Conservation (phyloP, 345 rosid species). For the Syzygium oleosum region DNA sequence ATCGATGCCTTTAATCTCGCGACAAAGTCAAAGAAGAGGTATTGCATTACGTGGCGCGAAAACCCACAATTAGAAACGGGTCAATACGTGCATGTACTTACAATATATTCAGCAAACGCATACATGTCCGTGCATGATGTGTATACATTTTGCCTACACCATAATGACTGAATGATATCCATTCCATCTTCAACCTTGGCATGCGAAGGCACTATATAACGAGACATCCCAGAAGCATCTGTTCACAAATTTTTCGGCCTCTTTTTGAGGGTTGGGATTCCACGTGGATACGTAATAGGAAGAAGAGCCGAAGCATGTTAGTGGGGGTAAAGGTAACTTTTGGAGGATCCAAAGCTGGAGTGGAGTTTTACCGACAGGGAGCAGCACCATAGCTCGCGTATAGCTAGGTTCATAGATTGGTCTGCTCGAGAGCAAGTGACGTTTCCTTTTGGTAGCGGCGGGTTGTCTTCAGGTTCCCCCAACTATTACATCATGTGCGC, state of each 20-base stretch:
- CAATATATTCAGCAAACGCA: not conserved
- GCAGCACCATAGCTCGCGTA: not conserved
- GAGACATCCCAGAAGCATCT: not conserved
- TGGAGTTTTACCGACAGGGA: not conserved
- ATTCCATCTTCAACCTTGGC: not conserved
- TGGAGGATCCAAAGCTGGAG: not conserved
- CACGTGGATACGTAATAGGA: not conserved
- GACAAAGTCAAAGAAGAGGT: not conserved
- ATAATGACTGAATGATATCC: not conserved
- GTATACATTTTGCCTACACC: not conserved
- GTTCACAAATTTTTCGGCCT: not conserved
- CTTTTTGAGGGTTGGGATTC: not conserved
- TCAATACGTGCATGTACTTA: not conserved
- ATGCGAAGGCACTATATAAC: not conserved
- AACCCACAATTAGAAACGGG: not conserved
- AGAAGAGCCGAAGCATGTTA: not conserved
- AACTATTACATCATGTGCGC: not conserved
- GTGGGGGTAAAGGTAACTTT: not conserved
- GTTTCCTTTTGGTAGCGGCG: not conserved
- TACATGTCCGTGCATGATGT: not conserved
- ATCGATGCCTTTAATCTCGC: not conserved
- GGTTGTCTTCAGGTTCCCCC: not conserved
- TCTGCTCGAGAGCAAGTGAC: not conserved
- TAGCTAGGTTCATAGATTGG: not conserved
- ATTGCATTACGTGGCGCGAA: not conserved